Percentiles rank a stretch among this genome's conserved stretches.
Conservation (phyloP, 768 basidiomycete species). For the Thelephora ganbajun region DNA sequence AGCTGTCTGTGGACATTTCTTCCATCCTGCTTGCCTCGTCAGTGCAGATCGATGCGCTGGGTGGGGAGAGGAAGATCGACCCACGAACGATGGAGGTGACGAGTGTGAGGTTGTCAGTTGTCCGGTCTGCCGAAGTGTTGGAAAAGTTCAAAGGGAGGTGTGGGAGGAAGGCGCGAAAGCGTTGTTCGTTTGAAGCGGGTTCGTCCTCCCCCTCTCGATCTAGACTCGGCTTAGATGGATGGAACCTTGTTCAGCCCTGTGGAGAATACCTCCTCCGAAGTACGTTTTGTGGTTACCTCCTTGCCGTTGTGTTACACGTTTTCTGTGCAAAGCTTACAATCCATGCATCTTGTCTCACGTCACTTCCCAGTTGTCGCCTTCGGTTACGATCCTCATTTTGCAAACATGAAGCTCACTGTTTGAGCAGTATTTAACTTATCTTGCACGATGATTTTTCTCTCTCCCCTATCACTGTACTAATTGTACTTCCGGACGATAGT, state of each 20-base stretch:
- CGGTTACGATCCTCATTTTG: background rate
- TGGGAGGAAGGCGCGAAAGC: slow-evolving; percentile 37
- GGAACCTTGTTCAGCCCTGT: background rate
- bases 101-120: slow-evolving; percentile 52
- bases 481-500: background rate
- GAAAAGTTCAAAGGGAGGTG: slow-evolving; percentile 40
- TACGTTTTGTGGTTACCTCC: too few relatives aligned
- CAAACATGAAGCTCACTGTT: background rate
- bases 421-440: background rate
- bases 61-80: slow-evolving; percentile 33
- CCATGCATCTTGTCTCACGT: too few relatives aligned
- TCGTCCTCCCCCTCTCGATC: slow-evolving; percentile 3
- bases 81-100: slow-evolving; percentile 21
- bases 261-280: too few relatives aligned
- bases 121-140: slow-evolving; percentile 55
- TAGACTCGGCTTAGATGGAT: background rate
- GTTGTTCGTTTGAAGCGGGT: slow-evolving; percentile 6
- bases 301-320: too few relatives aligned
- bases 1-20: slow-evolving; percentile 45
- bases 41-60: slow-evolving; percentile 49
- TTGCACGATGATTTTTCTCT: background rate
- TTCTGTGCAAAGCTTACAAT: too few relatives aligned
- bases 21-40: slow-evolving; percentile 65
- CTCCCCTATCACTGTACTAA: background rate
- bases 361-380: too few relatives aligned